Evolutionary conservation across 208 protist genomes (phyloP), one percentile per base, ranked within the genome.

Genomic region (Wallacemonas sp.): DNA sequence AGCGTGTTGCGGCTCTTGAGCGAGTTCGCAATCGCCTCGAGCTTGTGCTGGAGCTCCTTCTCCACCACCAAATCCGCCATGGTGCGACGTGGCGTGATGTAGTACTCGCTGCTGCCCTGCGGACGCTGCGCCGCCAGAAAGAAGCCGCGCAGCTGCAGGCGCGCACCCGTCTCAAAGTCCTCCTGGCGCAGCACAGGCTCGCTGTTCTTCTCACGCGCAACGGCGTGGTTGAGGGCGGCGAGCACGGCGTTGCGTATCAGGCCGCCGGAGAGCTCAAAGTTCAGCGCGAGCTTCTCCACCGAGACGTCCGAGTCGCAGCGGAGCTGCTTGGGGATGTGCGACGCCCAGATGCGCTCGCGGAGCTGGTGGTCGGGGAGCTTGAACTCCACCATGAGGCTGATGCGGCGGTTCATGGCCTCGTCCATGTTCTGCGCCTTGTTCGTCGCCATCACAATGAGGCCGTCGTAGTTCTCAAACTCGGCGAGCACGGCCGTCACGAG

Each of bases 371-470:
- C 90, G 10, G 92, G 92, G 3, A 84, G 79, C n/a, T 79, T 77
- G 64, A 97, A 97, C 74, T 96, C 86, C 50, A 97, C 81, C 89
- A 94, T 93, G 54, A 97, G 83, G 2, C 89, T 92, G 72, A 97
- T 95, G 69, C 92, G 87, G 28, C 92, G 85, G 76, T 96, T 95
- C 92, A 97, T 97, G n/a, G 92, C 90, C 65, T 97, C 92, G 32
- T 97, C 92, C 48, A 97, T 87, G 65, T 83, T 76, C 67, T 95
- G 91, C 12, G 89, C 89, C 36, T 79, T 81, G 72, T 98, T 98
- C 2, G 94, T 98, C 23, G 94, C 92, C 59, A 98, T 83, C 44
- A 98, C 74, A 65, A 97, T 82, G 44, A 98, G 73, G 2, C 91
- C 87, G 61, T 94, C 86, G 73, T 95, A 93, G 39, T 84, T 82